Evolutionary conservation across 2,329 filamentous ascomycete species (phyloP).

Genomic region (Sphaerulina musiva): DNA sequence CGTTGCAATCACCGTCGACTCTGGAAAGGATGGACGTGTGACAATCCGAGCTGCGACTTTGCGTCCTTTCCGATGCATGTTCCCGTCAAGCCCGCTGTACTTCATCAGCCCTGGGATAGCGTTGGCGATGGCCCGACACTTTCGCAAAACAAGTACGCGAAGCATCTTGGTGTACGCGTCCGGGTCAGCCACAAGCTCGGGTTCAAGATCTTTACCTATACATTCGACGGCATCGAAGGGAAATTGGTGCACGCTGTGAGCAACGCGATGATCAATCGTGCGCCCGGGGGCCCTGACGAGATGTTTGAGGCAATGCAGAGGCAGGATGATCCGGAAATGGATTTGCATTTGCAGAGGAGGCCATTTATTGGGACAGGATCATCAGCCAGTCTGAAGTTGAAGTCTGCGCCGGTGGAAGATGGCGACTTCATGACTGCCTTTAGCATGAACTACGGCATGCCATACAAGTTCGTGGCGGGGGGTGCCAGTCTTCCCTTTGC

Average conservation of each 20-base stretch:
- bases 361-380: conserved; percentile 16
- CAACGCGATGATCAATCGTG: conserved; percentile 46
- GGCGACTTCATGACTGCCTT: conserved; percentile 33
- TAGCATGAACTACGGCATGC: conserved; percentile 47
- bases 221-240: conserved; percentile 41
- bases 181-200: conserved; percentile 32
- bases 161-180: conserved; percentile 31
- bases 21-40: conserved; percentile 60
- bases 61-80: conserved; percentile 23
- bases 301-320: conserved; percentile 49
- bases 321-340: conserved; percentile 23
- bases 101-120: conserved; percentile 28
- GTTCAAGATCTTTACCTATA: conserved; percentile 42
- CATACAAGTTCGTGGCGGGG: conserved; percentile 59
- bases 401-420: conserved; percentile 10
- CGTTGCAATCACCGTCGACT: conserved; percentile 55
- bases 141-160: conserved; percentile 25
- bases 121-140: conserved; percentile 27
- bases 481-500: conserved; percentile 48
- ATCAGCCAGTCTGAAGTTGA: background rate
- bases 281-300: conserved; percentile 53
- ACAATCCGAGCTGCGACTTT: conserved; percentile 46
- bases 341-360: conserved; percentile 36
- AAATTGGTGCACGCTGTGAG: conserved; percentile 53
- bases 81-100: conserved; percentile 20